Conservation (phyloP, 2,329 filamentous ascomycete species). For the Simplicillium aogashimaense region DNA sequence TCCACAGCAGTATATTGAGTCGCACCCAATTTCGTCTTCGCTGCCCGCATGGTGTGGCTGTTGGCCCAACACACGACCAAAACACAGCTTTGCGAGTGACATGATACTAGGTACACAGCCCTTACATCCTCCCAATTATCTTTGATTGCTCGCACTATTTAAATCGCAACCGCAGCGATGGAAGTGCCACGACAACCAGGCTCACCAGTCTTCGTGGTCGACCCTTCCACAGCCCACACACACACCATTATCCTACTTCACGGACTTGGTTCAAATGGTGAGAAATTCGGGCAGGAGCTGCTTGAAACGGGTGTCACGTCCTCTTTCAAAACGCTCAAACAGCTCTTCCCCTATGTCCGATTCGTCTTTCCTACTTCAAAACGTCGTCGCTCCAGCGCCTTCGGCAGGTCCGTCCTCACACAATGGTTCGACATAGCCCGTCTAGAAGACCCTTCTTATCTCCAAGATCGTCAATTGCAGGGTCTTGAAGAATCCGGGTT, state of each 20-base stretch:
- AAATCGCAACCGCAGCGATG: too few species aligned
- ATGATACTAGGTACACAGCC: too few species aligned
- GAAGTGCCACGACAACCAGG: too few species aligned
- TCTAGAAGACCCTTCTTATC: slow-evolving; percentile 26
- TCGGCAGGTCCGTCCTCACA: slow-evolving; percentile 30
- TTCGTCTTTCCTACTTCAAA: slow-evolving; percentile 42
- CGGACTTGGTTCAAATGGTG: slow-evolving; percentile 19
- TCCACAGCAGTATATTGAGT: too few species aligned
- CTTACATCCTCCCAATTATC: too few species aligned
- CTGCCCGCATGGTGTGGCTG: too few species aligned
- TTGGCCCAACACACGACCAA: too few species aligned
- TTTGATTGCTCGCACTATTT: too few species aligned
- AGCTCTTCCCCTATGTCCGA: slow-evolving; percentile 24
- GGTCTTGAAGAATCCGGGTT: slow-evolving; percentile 30
- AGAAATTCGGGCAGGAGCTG: slow-evolving; percentile 21
- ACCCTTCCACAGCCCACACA: slow-evolving; percentile 13
- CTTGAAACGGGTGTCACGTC: slow-evolving; percentile 17
- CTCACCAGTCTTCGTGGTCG: slow-evolving; percentile 10
- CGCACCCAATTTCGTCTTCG: too few species aligned
- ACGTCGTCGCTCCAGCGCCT: slow-evolving; percentile 29
- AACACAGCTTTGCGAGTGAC: too few species aligned
- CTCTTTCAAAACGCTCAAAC: slow-evolving; percentile 17
- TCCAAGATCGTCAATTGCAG: slow-evolving; percentile 29
- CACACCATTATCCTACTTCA: slow-evolving; percentile 20
- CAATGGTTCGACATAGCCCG: slow-evolving; percentile 42